A percentile compares a stretch with the other conserved stretches of the same genome.
These are phyloP conservation scores for Thyridium curvatum DNA, from an alignment of 2,329 filamentous ascomycete species.

Conservation along the genomic window DNA sequence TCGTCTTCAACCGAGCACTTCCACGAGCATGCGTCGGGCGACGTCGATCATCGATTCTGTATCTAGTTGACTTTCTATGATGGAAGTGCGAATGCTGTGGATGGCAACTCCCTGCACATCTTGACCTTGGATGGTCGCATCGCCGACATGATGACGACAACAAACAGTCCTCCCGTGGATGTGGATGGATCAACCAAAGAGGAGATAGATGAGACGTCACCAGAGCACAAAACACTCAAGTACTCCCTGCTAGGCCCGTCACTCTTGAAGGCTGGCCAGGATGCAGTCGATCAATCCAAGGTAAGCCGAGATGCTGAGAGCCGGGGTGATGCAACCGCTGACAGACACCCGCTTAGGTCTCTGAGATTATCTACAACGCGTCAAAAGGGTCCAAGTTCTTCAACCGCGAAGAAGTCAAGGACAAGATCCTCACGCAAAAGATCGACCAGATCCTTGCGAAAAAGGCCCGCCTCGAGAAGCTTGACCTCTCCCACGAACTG, in stretches of 20 bases:
- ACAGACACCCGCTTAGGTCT: conserved; percentile 50
- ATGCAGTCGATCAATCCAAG: conserved; percentile 86
- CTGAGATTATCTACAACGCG: conserved; percentile 93
- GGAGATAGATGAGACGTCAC: conserved; percentile 22
- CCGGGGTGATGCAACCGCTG: not conserved
- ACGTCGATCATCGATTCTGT: too few relatives aligned
- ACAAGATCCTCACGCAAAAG: conserved; percentile 77
- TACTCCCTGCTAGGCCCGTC: conserved; percentile 88
- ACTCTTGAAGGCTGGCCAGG: conserved; percentile 88
- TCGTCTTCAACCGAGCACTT: too few relatives aligned
- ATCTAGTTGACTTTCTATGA: too few relatives aligned
- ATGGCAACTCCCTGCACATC: too few relatives aligned
- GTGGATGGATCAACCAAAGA: conserved; percentile 1
- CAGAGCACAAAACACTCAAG: conserved; percentile 61
- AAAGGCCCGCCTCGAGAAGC: conserved; percentile 67
- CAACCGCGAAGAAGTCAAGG: conserved; percentile 78
- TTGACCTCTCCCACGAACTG: conserved; percentile 67
- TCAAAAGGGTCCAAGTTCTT: conserved; percentile 97
- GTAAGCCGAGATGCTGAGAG: conserved; percentile 27
- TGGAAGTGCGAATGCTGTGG: too few relatives aligned
- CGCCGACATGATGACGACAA: too few relatives aligned
- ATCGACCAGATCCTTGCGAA: conserved; percentile 73
- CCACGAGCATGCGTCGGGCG: too few relatives aligned
- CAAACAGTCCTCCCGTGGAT: too few relatives aligned
- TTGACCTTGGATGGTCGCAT: too few relatives aligned